Conservation (phyloP, 2,329 filamentous ascomycete species). For the Penicillium griseofulvum region DNA sequence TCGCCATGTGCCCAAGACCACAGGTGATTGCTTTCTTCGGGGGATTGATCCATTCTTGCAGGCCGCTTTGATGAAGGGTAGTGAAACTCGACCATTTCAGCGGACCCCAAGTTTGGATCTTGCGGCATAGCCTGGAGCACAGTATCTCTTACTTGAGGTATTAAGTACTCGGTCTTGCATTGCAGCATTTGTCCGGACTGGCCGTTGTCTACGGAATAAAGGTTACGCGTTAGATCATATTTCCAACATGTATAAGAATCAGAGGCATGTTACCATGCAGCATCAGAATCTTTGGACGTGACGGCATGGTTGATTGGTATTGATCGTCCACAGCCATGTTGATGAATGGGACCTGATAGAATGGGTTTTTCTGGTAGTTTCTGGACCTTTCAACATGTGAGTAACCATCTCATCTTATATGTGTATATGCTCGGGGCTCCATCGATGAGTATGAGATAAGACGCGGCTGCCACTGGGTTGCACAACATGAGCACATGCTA, state of each 20-base stretch:
- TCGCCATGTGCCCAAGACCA: neutral
- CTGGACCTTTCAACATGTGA: neutral
- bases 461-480: neutral
- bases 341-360: neutral
- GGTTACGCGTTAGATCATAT: neutral
- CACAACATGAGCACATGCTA: neutral
- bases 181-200: neutral
- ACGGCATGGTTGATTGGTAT: neutral
- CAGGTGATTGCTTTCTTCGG: neutral
- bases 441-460: no score
- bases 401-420: neutral
- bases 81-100: neutral
- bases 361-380: neutral
- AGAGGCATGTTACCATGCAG: neutral
- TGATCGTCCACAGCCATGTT: neutral
- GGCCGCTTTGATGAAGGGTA: neutral
- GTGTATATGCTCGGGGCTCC: neutral
- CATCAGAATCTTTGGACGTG: neutral
- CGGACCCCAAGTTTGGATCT: neutral
- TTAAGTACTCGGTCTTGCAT: neutral
- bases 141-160: neutral
- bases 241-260: neutral
- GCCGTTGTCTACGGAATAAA: neutral
- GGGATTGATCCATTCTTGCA: neutral
- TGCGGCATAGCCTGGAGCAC: neutral